Percentiles rank a stretch among this genome's conserved stretches.
Conservation (phyloP, 2,329 filamentous ascomycete genomes). For the Aspergillus amoenus region DNA sequence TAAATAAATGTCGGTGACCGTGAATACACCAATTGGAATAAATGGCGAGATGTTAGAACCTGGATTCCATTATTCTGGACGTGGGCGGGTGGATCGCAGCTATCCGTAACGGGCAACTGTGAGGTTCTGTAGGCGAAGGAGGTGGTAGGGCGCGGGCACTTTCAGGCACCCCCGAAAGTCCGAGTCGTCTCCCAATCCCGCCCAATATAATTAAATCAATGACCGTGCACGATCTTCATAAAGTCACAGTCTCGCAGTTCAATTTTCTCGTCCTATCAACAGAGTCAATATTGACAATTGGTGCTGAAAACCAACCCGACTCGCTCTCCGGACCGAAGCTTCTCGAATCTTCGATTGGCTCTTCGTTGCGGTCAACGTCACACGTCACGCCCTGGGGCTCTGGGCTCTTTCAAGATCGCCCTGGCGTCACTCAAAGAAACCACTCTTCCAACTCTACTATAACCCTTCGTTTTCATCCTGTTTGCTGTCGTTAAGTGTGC, state of each 20-base stretch:
- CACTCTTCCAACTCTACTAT: neutral
- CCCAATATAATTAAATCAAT: neutral
- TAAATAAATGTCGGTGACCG: neutral
- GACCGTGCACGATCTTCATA: neutral
- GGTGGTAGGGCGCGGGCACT: neutral
- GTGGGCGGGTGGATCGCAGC: neutral
- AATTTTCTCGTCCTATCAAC: neutral
- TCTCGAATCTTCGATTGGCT: constrained; percentile 38
- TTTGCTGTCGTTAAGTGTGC: neutral
- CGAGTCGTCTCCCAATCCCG: neutral
- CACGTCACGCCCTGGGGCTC: constrained; percentile 29
- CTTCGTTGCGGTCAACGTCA: constrained; percentile 25
- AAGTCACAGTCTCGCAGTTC: neutral
- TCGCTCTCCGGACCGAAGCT: constrained; percentile 28
- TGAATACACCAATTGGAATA: neutral
- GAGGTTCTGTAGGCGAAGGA: neutral
- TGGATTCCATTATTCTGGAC: neutral
- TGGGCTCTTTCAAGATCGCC: constrained; percentile 9
- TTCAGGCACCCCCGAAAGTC: neutral
- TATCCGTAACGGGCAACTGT: neutral
- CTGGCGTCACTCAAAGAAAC: constrained; percentile 13
- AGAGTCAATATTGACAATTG: neutral
- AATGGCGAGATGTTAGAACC: too few relatives aligned
- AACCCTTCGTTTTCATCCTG: neutral
- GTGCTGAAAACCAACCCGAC: neutral